Evolutionary conservation across 345 rosid genomes (phyloP), one percentile per base, ranked within the genome.

Genomic region (Litchi chinensis): DNA sequence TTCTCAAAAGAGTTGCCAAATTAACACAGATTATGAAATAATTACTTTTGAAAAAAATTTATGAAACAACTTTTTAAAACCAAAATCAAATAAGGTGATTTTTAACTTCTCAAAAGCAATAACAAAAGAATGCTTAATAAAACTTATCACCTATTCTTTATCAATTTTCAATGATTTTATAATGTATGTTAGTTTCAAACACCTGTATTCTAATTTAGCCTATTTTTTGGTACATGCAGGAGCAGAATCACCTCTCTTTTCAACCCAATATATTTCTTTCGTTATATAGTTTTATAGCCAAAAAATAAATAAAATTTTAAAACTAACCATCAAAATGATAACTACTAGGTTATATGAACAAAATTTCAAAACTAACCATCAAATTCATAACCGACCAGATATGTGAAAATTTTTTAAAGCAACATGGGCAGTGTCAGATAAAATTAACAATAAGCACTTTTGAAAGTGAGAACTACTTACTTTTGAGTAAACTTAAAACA

Each of bases 401-500:
- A 3, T 69, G 21, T 69, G 22, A 69, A 13, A 22, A 10, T 21
- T 44, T 69, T 41, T 24, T 46, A 70, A 46, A 6, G 50, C 18
- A 63, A 16, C 21, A 6, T 54, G 0, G 19, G 1, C 52, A 21
- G 16, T 65, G 52, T 64, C 59, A 10, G 54, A 56, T 24, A 26
- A 67, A 67, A 10, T 24, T 32, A 32, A 77, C 10, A 52, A 66
- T 9, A 48, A 10, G n/a, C n/a, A 63, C 77, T 65, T 13, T 41
- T 24, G 46, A 40, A 74, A 43, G 44, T 40, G 40, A 22, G 60
- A 64, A 8, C 68, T 21, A 72, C 94, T 88, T 91, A 95, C 99
- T 83, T 85, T 80, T 77, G 75, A 70, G 3, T 37, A 82, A 79
- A 92, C 83, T 77, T 39, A 81, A 93, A 90, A 83, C 99, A 95